Conservation (phyloP, 202 grass and related monocot genomes). For the Dendrocalamus latiflorus region DNA sequence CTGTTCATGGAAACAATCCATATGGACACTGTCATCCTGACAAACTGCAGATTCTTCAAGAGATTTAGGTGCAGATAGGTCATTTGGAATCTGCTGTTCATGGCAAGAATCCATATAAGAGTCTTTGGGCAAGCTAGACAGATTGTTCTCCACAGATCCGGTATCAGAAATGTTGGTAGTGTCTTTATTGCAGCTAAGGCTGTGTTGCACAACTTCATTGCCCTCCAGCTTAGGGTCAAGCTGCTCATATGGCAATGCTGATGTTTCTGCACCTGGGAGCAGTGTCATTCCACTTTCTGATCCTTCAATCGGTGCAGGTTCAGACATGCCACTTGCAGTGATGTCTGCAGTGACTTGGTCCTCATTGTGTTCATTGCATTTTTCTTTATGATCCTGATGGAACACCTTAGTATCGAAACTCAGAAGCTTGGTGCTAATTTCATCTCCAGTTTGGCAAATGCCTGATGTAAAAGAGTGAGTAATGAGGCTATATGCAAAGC, state of each 20-base stretch:
- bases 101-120: background rate
- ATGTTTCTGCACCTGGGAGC: background rate
- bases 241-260: background rate
- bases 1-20: background rate
- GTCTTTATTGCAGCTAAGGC: background rate
- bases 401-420: background rate
- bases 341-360: background rate
- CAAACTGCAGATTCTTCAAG: background rate
- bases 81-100: background rate
- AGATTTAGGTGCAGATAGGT: background rate
- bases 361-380: background rate
- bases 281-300: background rate
- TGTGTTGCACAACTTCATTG: conserved; percentile 8
- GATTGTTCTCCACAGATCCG: background rate
- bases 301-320: background rate
- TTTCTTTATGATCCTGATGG: conserved; percentile 2
- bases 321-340: background rate
- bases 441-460: background rate
- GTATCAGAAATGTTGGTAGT: background rate
- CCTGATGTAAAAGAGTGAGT: conserved; percentile 2
- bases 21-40: background rate
- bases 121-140: background rate
- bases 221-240: background rate
- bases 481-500: background rate
- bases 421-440: background rate